A percentile compares a stretch with the other conserved stretches of the same genome.
Evolutionary conservation across 805 yeast genomes (phyloP).

Genomic region (Candida methanosorbosa): DNA sequence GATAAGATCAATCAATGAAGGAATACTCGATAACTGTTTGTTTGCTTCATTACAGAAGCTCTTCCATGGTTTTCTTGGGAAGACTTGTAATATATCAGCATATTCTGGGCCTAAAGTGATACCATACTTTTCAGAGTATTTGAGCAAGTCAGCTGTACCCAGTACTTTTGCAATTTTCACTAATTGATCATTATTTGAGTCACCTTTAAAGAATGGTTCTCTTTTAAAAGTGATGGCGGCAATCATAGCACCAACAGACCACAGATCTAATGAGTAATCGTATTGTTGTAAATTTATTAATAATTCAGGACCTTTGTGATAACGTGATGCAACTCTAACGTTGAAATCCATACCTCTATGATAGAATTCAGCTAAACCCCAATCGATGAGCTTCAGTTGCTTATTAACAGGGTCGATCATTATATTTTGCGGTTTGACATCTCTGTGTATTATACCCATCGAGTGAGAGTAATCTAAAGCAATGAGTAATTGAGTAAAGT

Average conservation of each 20-base stretch:
- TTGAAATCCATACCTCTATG: constrained; percentile 86
- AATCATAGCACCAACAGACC: constrained; percentile 92
- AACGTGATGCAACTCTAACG: constrained; percentile 89
- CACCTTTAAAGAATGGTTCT: constrained; percentile 91
- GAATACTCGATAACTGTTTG: constrained; percentile 60
- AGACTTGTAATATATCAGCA: constrained; percentile 65
- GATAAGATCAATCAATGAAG: constrained; percentile 59
- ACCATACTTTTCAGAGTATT: constrained; percentile 64
- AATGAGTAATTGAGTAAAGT: constrained; percentile 69
- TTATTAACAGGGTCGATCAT: constrained; percentile 81
- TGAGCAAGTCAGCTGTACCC: constrained; percentile 74
- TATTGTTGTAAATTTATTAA: constrained; percentile 79
- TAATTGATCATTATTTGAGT: constrained; percentile 82
- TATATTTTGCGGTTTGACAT: constrained; percentile 91
- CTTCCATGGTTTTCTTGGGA: constrained; percentile 74
- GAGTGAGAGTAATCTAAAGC: constrained; percentile 89
- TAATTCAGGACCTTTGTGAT: constrained; percentile 90
- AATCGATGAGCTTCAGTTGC: constrained; percentile 76
- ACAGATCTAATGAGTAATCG: constrained; percentile 84
- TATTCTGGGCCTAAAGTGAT: constrained; percentile 67
- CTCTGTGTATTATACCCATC: constrained; percentile 94
- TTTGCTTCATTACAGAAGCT: constrained; percentile 66
- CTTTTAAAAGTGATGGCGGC: constrained; percentile 86
- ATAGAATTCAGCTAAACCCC: constrained; percentile 95
- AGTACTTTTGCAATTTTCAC: constrained; percentile 82